phyloP scores from a whole-genome alignment of 1,139 yeast species.

The Yamadazyma aaseri region DNA sequence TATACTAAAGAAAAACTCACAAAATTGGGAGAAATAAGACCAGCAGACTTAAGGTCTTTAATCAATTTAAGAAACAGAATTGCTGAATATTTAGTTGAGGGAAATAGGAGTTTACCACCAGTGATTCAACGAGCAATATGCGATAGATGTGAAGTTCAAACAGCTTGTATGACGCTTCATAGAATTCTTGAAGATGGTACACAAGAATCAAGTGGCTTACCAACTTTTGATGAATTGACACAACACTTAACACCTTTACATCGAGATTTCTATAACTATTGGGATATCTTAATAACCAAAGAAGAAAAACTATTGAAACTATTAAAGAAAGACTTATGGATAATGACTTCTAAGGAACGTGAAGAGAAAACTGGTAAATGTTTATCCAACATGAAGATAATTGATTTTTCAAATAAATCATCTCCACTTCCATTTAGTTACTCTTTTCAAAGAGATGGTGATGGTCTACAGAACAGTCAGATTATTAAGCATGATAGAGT shows the following conservation, averaged over 20 bases:
- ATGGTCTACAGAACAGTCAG: slow-evolving; percentile 38
- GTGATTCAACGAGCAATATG: slow-evolving; percentile 58
- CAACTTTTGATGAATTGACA: slow-evolving; percentile 49
- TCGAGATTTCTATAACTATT: slow-evolving; percentile 57
- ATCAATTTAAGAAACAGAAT: slow-evolving; percentile 70
- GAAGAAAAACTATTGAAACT: slow-evolving; percentile 65
- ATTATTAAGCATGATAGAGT: slow-evolving; percentile 54
- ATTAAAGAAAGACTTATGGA: slow-evolving; percentile 67
- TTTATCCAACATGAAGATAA: slow-evolving; percentile 46
- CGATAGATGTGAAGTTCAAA: slow-evolving; percentile 61
- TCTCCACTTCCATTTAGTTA: slow-evolving; percentile 28
- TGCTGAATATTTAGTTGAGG: slow-evolving; percentile 56
- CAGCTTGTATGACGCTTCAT: slow-evolving; percentile 70
- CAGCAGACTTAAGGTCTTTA: slow-evolving; percentile 58
- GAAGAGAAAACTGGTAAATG: slow-evolving; percentile 63
- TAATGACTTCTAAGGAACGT: slow-evolving; percentile 56
- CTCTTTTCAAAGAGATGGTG: slow-evolving; percentile 40
- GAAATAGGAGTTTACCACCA: slow-evolving; percentile 56
- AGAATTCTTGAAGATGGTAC: slow-evolving; percentile 58
- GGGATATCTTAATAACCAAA: slow-evolving; percentile 71
- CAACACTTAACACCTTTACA: slow-evolving; percentile 48
- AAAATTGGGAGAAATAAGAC: slow-evolving; percentile 53
- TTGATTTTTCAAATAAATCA: slow-evolving; percentile 25
- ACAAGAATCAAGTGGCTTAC: slow-evolving; percentile 48
- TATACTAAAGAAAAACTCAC: slow-evolving; percentile 67